Percentiles rank a stretch among this genome's conserved stretches.
phyloP scores from a whole-genome alignment of 2,329 filamentous ascomycete genomes.

The Penicillium sp. region DNA sequence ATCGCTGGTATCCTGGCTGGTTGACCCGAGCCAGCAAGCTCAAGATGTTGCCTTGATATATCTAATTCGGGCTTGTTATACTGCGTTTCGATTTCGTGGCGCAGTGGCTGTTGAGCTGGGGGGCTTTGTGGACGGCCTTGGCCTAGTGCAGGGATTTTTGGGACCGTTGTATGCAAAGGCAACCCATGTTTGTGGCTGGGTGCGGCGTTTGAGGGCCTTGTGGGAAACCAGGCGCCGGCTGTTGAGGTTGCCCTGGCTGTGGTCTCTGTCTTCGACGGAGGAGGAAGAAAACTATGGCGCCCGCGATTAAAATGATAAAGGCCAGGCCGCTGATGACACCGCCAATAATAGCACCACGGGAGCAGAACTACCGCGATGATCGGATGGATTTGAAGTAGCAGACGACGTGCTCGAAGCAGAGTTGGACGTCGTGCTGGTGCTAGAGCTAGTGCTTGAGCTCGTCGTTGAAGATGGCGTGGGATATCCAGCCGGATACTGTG shows the following conservation, averaged over 20 bases:
- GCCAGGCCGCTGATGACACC: neutral
- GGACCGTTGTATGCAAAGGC: neutral
- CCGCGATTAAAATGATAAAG: neutral
- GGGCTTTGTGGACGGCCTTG: neutral
- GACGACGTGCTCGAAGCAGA: neutral
- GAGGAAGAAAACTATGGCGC: neutral
- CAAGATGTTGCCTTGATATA: neutral
- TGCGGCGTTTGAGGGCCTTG: neutral
- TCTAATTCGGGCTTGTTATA: slow-evolving; percentile 2
- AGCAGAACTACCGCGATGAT: neutral
- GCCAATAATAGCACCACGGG: neutral
- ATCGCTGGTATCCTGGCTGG: neutral
- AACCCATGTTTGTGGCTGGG: neutral
- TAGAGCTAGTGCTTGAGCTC: neutral
- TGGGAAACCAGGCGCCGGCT: neutral
- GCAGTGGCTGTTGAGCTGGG: neutral
- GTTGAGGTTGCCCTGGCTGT: neutral
- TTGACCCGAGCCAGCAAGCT: neutral
- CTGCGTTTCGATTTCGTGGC: neutral
- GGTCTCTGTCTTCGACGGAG: neutral
- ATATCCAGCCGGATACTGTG: neutral
- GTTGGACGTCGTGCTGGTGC: neutral
- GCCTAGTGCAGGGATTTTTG: neutral
- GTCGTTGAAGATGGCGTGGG: neutral
- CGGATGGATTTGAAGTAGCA: neutral